Evolutionary conservation across 1,284 basidiomycete genomes (phyloP).

Genomic region (Ceratobasidium theobromae): DNA sequence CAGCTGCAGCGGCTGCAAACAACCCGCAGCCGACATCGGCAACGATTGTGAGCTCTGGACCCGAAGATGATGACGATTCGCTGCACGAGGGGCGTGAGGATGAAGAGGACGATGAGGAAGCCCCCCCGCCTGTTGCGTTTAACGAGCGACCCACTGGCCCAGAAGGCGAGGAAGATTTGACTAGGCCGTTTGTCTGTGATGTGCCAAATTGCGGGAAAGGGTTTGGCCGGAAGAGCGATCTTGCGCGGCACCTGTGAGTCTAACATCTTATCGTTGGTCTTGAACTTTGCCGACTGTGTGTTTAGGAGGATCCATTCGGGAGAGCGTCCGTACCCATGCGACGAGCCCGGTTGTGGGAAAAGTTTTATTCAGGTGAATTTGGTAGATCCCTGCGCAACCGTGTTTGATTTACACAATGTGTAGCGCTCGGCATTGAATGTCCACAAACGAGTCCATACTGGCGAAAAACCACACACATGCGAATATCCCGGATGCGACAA

Average conservation of each 20-base stretch:
- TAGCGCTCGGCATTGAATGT: constrained; percentile 85
- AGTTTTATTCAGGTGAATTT: constrained; percentile 75
- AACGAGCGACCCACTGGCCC: not conserved
- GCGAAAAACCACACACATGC: constrained; percentile 86
- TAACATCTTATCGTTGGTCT: not conserved
- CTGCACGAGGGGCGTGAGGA: constrained; percentile 9
- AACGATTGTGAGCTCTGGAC: constrained; percentile 11
- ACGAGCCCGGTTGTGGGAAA: constrained; percentile 71
- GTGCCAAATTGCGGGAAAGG: constrained; percentile 34
- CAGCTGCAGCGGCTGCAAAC: constrained; percentile 29
- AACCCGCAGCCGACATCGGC: constrained; percentile 6
- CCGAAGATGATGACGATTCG: constrained; percentile 20
- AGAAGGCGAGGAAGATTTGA: constrained; percentile 34
- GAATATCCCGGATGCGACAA: constrained; percentile 81
- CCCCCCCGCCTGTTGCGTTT: constrained; percentile 22
- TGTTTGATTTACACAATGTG: not conserved
- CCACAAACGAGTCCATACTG: constrained; percentile 82
- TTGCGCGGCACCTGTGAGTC: constrained; percentile 21
- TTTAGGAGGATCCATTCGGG: constrained; percentile 74
- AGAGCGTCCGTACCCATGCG: constrained; percentile 69
- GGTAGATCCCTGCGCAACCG: constrained; percentile 1
- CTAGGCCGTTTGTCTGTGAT: constrained; percentile 26
- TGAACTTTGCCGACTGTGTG: not conserved
- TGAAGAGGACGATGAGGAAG: constrained; percentile 33
- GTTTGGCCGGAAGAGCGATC: constrained; percentile 32